phyloP scores from a whole-genome alignment of 805 yeast species.

The Myxozyma geophila region DNA sequence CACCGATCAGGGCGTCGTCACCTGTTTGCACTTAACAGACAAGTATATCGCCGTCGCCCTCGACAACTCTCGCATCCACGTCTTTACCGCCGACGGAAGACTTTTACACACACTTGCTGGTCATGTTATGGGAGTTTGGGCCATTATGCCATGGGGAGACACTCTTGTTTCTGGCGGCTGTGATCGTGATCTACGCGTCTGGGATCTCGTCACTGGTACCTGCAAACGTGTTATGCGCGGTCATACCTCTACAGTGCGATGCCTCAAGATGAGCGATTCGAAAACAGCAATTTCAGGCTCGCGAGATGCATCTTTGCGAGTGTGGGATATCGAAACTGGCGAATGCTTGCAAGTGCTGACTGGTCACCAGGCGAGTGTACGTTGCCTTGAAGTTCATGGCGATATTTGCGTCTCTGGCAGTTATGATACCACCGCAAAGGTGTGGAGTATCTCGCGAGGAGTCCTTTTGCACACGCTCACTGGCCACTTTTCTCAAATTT shows the following conservation, averaged over 20 bases:
- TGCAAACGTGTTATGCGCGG: conserved; percentile 88
- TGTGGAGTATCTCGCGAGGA: conserved; percentile 92
- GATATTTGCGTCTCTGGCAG: conserved; percentile 87
- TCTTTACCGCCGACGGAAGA: conserved; percentile 49
- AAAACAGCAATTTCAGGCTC: conserved; percentile 83
- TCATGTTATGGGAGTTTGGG: conserved; percentile 98
- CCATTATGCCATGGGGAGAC: conserved; percentile 87
- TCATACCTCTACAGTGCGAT: conserved; percentile 87
- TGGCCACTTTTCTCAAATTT: conserved; percentile 88
- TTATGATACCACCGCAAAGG: conserved; percentile 84
- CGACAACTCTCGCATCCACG: conserved; percentile 51
- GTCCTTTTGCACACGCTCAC: conserved; percentile 84
- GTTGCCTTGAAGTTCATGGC: conserved; percentile 75
- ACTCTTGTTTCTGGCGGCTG: conserved; percentile 94
- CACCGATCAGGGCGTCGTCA: conserved; percentile 48
- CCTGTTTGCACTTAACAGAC: conserved; percentile 46
- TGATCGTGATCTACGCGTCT: conserved; percentile 92
- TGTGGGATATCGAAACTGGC: conserved; percentile 97
- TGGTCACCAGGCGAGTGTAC: conserved; percentile 74
- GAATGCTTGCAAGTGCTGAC: conserved; percentile 70
- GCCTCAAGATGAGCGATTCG: conserved; percentile 79
- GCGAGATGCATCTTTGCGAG: conserved; percentile 85
- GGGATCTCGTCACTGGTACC: conserved; percentile 89
- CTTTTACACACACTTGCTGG: conserved; percentile 89
- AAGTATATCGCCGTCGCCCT: conserved; percentile 50